These are phyloP conservation scores for Botryotinia convoluta DNA, from an alignment of 2,329 filamentous ascomycete genomes.

Conservation along the genomic window DNA sequence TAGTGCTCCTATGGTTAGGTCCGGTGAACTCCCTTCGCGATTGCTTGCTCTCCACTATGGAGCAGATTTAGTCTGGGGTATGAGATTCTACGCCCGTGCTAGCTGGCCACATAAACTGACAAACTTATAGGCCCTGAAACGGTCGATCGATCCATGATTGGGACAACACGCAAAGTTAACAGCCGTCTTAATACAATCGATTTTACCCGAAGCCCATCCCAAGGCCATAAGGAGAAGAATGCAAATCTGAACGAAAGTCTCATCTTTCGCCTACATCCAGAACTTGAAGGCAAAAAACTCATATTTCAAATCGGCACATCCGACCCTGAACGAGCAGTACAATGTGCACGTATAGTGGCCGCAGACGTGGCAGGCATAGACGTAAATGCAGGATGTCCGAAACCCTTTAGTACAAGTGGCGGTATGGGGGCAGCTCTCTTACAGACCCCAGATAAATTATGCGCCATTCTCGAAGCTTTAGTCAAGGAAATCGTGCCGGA, in stretches of 20 bases:
- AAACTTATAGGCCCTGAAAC: slow-evolving; percentile 73
- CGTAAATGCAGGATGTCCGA: slow-evolving; percentile 97
- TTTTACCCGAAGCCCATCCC: slow-evolving; percentile 74
- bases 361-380: slow-evolving; percentile 90
- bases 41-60: slow-evolving; percentile 90
- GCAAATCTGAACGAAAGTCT: slow-evolving; percentile 60
- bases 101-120: slow-evolving; percentile 24
- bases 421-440: slow-evolving; percentile 96
- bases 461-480: slow-evolving; percentile 77
- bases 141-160: slow-evolving; percentile 87
- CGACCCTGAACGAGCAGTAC: slow-evolving; percentile 75
- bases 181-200: slow-evolving; percentile 76
- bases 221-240: slow-evolving; percentile 58
- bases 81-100: slow-evolving; percentile 32
- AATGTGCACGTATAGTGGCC: slow-evolving; percentile 80
- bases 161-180: slow-evolving; percentile 76
- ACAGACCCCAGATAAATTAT: slow-evolving; percentile 77
- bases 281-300: slow-evolving; percentile 68
- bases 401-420: slow-evolving; percentile 88
- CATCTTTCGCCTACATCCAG: slow-evolving; percentile 81
- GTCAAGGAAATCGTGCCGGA: slow-evolving; percentile 74
- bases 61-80: slow-evolving; percentile 94
- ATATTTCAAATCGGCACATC: slow-evolving; percentile 94
- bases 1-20: slow-evolving; percentile 88
- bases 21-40: slow-evolving; percentile 90